Conservation (phyloP, 2,329 filamentous ascomycete genomes). For the Apiospora aurea region DNA sequence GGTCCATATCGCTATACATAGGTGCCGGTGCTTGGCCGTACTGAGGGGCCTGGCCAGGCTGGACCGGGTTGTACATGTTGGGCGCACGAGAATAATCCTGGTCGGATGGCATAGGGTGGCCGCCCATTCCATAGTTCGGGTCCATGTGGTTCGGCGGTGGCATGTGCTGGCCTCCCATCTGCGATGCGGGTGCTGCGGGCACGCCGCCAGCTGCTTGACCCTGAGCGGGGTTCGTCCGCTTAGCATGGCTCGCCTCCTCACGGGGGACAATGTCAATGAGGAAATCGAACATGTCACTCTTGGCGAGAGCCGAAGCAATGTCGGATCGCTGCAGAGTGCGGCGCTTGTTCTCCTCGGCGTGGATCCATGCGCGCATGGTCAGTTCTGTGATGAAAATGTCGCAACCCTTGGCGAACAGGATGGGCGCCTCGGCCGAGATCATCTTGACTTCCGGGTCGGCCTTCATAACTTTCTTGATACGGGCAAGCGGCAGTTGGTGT, state of each 20-base stretch:
- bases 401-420: conserved; percentile 97
- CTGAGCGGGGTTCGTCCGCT: conserved; percentile 67
- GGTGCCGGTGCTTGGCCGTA: conserved; percentile 80
- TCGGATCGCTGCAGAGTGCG: conserved; percentile 94
- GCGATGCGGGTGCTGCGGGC: conserved; percentile 53
- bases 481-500: conserved; percentile 93
- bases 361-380: conserved; percentile 99
- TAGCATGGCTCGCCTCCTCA: conserved; percentile 89
- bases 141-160: conserved; percentile 67
- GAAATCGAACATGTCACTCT: conserved; percentile 99
- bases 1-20: conserved; percentile 83
- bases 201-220: conserved; percentile 42
- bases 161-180: conserved; percentile 60
- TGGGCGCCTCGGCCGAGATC: conserved; percentile 98
- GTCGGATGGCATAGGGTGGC: conserved; percentile 70
- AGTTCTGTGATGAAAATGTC: conserved; percentile 99
- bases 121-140: conserved; percentile 67
- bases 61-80: conserved; percentile 85
- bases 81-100: conserved; percentile 81
- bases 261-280: conserved; percentile 97
- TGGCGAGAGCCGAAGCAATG: conserved; percentile 92
- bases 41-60: conserved; percentile 71
- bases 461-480: conserved; percentile 99
- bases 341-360: conserved; percentile 98
- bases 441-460: conserved; percentile 99